Percentiles rank a stretch among this genome's conserved stretches.
phyloP scores from a whole-genome alignment of 2,329 filamentous ascomycete species.

The Venturia nashicola region DNA sequence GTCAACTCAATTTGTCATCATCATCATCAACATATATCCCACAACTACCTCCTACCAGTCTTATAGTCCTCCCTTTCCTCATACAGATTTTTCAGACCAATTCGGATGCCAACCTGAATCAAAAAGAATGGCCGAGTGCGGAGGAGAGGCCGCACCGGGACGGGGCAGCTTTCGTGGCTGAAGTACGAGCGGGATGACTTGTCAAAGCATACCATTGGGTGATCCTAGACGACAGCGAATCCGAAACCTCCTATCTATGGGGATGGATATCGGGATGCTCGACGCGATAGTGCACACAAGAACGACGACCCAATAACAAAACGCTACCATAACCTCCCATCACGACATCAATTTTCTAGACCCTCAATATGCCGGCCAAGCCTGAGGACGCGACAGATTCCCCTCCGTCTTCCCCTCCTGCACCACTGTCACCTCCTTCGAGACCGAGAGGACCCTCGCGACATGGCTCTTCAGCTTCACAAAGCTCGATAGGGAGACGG shows the following conservation, averaged over 20 bases:
- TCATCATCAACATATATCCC: too few species aligned
- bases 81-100: too few species aligned
- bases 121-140: background rate
- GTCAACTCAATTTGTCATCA: too few species aligned
- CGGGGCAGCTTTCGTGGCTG: background rate
- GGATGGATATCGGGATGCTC: background rate
- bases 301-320: background rate
- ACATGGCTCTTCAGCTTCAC: conserved; percentile 2
- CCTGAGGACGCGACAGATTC: background rate
- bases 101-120: background rate
- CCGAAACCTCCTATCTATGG: background rate
- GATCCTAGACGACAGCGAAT: background rate
- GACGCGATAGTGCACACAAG: background rate
- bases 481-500: background rate
- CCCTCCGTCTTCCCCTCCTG: background rate
- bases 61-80: too few species aligned
- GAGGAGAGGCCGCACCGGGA: background rate
- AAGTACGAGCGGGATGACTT: background rate
- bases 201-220: background rate
- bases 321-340: background rate
- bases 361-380: background rate
- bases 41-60: too few species aligned
- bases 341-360: background rate
- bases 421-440: background rate
- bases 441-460: conserved; percentile 7